Evolutionary conservation across 306 rosid genomes (phyloP), one percentile per base, ranked within the genome.

Genomic region (Betula pendula): DNA sequence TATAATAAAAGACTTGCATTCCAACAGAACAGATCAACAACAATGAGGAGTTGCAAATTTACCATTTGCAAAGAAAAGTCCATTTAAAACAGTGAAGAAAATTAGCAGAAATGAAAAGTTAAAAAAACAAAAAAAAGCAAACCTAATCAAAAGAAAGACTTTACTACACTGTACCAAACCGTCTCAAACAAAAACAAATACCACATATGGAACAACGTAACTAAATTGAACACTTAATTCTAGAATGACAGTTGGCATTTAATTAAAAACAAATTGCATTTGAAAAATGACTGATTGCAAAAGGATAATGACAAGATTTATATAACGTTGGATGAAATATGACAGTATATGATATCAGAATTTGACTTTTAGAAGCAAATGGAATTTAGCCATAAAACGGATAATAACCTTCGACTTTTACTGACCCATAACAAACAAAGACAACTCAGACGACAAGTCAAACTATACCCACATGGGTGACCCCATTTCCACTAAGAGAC

Each of bases 21-120:
- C 24, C 60, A 53, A 12, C 8, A 45, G 60, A 53, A 53, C 11
- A 20, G 0, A 53, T 53, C 24, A 53, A 53, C 9, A 20, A 8
- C 10, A 53, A 22, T 27, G 15, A 15, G 25, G 0, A 42, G 68
- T 60, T 31, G 27, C 10, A 59, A 59, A 59, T 24, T 59, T 59
- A 59, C 38, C 67, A 13, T 4, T 59, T 59, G 38, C 33, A 8
- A 25, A 59, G 66, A 59, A 11, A 59, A 59, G 8, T 3, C 38
- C 19, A 14, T 59, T 59, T 51, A 4, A 59, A 63, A 17, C 24
- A 63, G 16, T 31, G 7, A 40, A 6, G 11, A 31, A 31, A 33
- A 63, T 63, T 33, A 63, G 45, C 69, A 63, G 45, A 62, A 16
- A 63, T 8, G 45, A 63, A 63, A 31, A 33, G 43, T n/a, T n/a